Evolutionary conservation across 2,329 filamentous ascomycete species (phyloP).

Genomic region (Dactylellina leptospora): DNA sequence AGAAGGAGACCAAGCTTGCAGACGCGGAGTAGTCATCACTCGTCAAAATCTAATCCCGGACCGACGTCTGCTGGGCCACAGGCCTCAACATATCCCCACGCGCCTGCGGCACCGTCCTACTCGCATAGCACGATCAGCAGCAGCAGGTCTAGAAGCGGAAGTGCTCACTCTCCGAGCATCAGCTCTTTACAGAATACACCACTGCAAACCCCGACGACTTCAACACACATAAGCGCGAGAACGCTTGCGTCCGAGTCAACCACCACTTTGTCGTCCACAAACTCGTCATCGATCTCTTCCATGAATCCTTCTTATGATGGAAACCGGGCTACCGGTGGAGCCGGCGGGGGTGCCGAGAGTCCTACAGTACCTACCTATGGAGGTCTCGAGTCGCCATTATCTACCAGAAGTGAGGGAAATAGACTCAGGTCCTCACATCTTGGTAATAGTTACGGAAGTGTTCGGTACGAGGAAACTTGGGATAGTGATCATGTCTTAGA

Average conservation of each 20-base stretch:
- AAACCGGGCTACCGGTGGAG: conserved; percentile 24
- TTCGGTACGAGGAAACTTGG: conserved; percentile 38
- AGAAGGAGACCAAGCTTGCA: conserved; percentile 54
- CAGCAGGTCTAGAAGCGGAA: conserved; percentile 48
- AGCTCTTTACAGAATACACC: conserved; percentile 48
- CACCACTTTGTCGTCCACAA: conserved; percentile 48
- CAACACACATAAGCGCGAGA: conserved; percentile 40
- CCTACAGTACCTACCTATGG: conserved; percentile 40
- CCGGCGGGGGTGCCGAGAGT: conserved; percentile 23
- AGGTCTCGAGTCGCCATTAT: conserved; percentile 47
- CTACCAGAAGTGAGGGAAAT: conserved; percentile 37
- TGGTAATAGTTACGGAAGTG: conserved; percentile 23
- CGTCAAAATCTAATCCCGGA: conserved; percentile 44
- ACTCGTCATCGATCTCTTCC: conserved; percentile 40
- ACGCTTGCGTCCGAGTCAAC: conserved; percentile 44
- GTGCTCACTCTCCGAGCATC: conserved; percentile 50
- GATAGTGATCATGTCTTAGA: conserved; percentile 36
- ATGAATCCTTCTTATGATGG: conserved; percentile 48
- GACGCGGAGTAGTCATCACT: conserved; percentile 51
- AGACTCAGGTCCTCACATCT: conserved; percentile 24
- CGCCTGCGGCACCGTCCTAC: conserved; percentile 42
- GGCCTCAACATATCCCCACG: conserved; percentile 50
- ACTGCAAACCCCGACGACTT: conserved; percentile 49
- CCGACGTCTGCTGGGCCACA: conserved; percentile 50
- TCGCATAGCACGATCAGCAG: conserved; percentile 48